Percentiles rank a stretch among this genome's conserved stretches.
phyloP scores from a whole-genome alignment of 176 grass and related monocot genomes.

The Saccharum officinarum region DNA sequence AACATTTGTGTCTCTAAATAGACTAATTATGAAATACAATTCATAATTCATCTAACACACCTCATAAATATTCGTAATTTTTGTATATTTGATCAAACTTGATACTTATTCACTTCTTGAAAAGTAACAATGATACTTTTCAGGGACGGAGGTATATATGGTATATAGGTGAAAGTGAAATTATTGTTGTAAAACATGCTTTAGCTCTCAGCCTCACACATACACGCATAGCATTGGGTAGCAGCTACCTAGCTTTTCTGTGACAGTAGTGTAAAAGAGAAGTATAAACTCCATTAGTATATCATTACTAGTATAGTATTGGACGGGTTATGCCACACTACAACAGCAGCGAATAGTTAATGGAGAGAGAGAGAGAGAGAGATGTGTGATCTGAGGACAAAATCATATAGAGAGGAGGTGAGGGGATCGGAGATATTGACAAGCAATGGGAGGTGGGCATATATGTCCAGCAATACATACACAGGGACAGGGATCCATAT shows the following conservation, averaged over 20 bases:
- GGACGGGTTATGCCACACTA: constrained; percentile 21
- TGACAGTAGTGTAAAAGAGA: constrained; percentile 28
- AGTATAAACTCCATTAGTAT: not conserved
- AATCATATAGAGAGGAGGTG: not conserved
- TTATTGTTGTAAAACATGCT: not conserved
- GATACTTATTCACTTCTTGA: no score
- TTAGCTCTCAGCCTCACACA: not conserved
- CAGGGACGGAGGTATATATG: no score
- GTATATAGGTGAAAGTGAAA: not conserved
- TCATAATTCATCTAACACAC: no score
- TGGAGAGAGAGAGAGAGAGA: not conserved
- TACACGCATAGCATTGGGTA: not conserved
- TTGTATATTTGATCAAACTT: no score
- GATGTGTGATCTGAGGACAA: not conserved
- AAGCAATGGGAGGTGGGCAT: not conserved
- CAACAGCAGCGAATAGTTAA: not conserved
- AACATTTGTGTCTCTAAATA: no score
- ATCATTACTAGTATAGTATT: constrained; percentile 14
- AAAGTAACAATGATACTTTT: no score
- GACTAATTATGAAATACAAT: no score
- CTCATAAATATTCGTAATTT: no score
- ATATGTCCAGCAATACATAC: constrained; percentile 1
- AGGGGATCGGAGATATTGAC: not conserved
- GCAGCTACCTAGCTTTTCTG: not conserved
- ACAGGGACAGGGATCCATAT: not conserved